Conservation (phyloP, 495 filamentous ascomycete genomes). For the Hypomontagnella submonticulosa region DNA sequence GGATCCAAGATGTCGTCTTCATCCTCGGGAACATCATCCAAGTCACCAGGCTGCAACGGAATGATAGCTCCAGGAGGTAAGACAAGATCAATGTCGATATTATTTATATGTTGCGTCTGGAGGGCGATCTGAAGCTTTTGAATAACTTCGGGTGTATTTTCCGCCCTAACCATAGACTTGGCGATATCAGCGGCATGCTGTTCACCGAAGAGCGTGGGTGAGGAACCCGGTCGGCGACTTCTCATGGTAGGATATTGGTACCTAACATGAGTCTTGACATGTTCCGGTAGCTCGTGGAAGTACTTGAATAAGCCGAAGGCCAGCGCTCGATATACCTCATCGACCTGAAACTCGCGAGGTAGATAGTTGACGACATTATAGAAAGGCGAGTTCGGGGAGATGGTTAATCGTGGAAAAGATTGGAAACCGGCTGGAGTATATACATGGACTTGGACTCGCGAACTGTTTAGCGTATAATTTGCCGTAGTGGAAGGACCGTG, state of each 20-base stretch:
- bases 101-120: constrained; percentile 78
- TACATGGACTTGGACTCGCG: constrained; percentile 91
- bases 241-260: constrained; percentile 58
- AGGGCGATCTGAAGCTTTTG: constrained; percentile 75
- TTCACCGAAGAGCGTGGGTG: constrained; percentile 81
- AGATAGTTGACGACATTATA: constrained; percentile 91
- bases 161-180: constrained; percentile 80
- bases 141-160: constrained; percentile 77
- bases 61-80: constrained; percentile 79
- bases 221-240: constrained; percentile 64
- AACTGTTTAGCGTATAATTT: constrained; percentile 86
- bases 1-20: constrained; percentile 70
- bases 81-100: constrained; percentile 89
- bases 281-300: constrained; percentile 84
- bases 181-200: constrained; percentile 93
- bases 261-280: constrained; percentile 71
- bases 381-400: constrained; percentile 93
- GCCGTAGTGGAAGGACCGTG: constrained; percentile 85
- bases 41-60: constrained; percentile 60
- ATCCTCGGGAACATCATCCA: constrained; percentile 65
- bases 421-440: constrained; percentile 88
- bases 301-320: constrained; percentile 94
- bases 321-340: constrained; percentile 87
- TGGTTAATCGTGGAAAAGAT: constrained; percentile 87
- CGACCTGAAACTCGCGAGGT: constrained; percentile 92